phyloP scores from a whole-genome alignment of 805 yeast genomes.

The Kuraishia cidri region DNA sequence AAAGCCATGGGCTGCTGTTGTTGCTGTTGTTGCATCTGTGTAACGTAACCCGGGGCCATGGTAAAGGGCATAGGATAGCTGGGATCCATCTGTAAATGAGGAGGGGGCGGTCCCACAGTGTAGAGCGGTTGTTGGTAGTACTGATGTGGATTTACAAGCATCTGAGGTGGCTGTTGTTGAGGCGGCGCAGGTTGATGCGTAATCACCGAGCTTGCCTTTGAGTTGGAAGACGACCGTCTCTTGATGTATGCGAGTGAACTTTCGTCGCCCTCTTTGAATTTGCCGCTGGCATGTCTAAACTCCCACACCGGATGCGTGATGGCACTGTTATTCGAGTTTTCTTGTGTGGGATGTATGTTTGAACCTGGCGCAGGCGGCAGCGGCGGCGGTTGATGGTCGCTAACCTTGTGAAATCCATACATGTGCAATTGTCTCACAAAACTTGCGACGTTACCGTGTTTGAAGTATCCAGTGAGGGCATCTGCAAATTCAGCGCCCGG shows the following conservation, averaged over 20 bases:
- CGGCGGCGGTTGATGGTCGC: constrained; percentile 25
- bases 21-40: too few relatives aligned
- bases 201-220: constrained; percentile 5
- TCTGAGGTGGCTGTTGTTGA: constrained; percentile 1
- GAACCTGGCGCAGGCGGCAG: constrained; percentile 1
- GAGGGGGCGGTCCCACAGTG: background rate
- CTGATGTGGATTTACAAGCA: constrained; percentile 2
- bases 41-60: background rate
- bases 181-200: background rate
- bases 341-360: constrained; percentile 4
- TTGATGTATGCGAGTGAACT: constrained; percentile 33
- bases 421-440: constrained; percentile 92
- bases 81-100: background rate
- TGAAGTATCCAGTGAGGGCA: constrained; percentile 67
- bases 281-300: constrained; percentile 43
- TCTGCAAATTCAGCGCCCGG: constrained; percentile 58
- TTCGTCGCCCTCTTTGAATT: constrained; percentile 39
- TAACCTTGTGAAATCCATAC: constrained; percentile 90
- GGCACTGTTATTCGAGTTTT: constrained; percentile 3
- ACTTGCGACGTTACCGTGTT: constrained; percentile 89
- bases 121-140: background rate
- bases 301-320: constrained; percentile 36
- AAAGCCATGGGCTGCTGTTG: too few relatives aligned
- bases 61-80: background rate
- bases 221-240: constrained; percentile 33